Base-by-base conservation (phyloP, 805 yeast genomes). In the Yamadazyma takamatsuzukensis region DNA sequence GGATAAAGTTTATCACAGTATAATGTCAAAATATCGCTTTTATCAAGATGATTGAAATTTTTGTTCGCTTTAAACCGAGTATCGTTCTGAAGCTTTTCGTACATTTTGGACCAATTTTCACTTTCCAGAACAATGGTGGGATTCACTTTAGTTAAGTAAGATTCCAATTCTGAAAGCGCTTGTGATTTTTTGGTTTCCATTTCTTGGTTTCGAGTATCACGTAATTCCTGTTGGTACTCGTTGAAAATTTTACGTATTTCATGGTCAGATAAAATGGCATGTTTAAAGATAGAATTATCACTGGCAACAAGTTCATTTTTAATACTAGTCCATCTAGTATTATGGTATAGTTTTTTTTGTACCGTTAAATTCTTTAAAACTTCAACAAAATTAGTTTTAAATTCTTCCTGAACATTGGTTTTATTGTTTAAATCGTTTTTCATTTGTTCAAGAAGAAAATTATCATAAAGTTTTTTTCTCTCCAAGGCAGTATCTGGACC, bases 261-360 rank as follows among this genome's bases (percentile, higher is more conserved):
- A 18, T 60, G 60, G 30, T 79, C 86, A 15, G 78, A 70, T 7
- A 78, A 65, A 13, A 76, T 67, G 1, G 85, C 65, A 49, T 76
- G 78, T 35, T 67, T 70, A 49, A 76, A 81, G 5, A 81, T 72
- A 0, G 87, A 79, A 47, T 84, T 63, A n/a, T 66, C 93, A 36
- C 80, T 78, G 4, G 62, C 53, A 4, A 83, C 71, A 34, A 71
- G 33, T 13, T 43, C 22, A n/a, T 59, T 59, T 36, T 70, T 75
- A 0, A 74, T 63, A 0, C 80, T 72, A 19, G 52, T 46, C 95
- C 95, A 86, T 25, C 83, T 59, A 0, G 90, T 75, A 34, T 67
- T 72, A 41, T 74, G 69, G 13, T 63, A 62, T 17, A 84, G 58
- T n/a, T 67, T 59, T 0, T 61, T 56, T 15, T 40, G 33, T 9